Conservation (phyloP, 176 grass and related monocot genomes). For the Zea luxurians region DNA sequence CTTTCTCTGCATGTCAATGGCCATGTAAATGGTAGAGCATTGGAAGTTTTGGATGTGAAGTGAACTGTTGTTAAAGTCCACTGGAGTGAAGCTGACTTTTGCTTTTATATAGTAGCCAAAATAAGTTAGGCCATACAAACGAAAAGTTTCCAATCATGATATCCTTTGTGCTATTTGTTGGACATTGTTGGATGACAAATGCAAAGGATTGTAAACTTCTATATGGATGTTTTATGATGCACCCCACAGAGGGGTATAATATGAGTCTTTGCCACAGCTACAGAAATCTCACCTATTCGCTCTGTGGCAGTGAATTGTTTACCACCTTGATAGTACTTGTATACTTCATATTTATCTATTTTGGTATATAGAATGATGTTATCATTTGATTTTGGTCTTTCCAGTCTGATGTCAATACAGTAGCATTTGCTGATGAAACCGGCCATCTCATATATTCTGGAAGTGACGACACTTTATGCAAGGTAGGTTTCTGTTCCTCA, state of each 20-base stretch:
- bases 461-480: constrained; percentile 82
- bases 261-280: neutral
- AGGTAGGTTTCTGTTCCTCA: constrained; percentile 53
- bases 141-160: neutral
- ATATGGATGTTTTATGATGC: constrained; percentile 1
- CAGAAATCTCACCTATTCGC: constrained; percentile 8
- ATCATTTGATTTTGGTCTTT: constrained; percentile 18
- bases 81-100: neutral
- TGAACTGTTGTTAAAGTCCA: neutral
- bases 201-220: neutral
- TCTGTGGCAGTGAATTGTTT: constrained; percentile 11
- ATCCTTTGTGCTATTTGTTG: neutral
- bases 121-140: constrained; percentile 11
- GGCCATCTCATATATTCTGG: constrained; percentile 85
- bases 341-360: constrained; percentile 12
- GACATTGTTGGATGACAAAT: neutral
- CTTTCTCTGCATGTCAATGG: neutral
- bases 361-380: constrained; percentile 7
- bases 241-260: neutral
- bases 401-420: constrained; percentile 89
- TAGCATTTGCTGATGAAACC: constrained; percentile 75
- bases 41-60: neutral
- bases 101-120: neutral
- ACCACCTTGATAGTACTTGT: constrained; percentile 18
- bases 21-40: neutral